Base-by-base conservation (phyloP, 225 moss, liverwort and hornwort species). In the Neckera pumila region DNA sequence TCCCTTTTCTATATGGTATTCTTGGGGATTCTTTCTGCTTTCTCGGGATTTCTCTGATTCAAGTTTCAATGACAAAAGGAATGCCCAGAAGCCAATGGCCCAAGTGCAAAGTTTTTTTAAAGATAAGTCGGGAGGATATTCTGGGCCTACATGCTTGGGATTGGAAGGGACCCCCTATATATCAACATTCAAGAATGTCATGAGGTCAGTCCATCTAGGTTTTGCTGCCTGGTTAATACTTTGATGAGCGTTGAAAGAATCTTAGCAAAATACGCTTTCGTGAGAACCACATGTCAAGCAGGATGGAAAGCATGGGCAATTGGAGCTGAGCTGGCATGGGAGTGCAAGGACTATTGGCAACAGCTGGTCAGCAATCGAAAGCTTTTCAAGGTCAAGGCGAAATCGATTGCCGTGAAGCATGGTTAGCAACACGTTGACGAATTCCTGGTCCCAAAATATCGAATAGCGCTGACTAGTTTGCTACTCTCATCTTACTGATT, bases 311-410 rank as follows among this genome's bases (percentile, higher is more conserved):
- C 54, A 95, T 91, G 95, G 95, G 84, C 95, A 96, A 87, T 95
- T 97, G 85, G 95, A 98, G 91, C 87, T 95, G 85, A 97, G 95
- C 87, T 82, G 64, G 64, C 64, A 42, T 95, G 96, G 95, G 89
- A 94, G 25, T 95, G 94, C 43, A 95, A 95, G 57, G 95, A 95
- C 73, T 95, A 94, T 87, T 96, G 82, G 89, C 90, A 77, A 95
- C 97, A 71, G 96, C 96, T 85, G 98, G 64, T 51, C 65, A 40
- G 95, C 84, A 95, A 88, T 91, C 95, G 97, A 60, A 92, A 87
- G 5, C 94, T 96, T 86, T 97, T 96, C 95, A 96, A 96, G 90
- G 95, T 95, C 88, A 95, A 97, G 98, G 93, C 89, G 28, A 98
- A 97, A 90, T 90, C 95, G 17, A 89, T 96, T 66, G 95, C 95